Evolutionary conservation across 306 rosid species (phyloP), one percentile per base, ranked within the genome.

Genomic region (Fagus sylvatica): DNA sequence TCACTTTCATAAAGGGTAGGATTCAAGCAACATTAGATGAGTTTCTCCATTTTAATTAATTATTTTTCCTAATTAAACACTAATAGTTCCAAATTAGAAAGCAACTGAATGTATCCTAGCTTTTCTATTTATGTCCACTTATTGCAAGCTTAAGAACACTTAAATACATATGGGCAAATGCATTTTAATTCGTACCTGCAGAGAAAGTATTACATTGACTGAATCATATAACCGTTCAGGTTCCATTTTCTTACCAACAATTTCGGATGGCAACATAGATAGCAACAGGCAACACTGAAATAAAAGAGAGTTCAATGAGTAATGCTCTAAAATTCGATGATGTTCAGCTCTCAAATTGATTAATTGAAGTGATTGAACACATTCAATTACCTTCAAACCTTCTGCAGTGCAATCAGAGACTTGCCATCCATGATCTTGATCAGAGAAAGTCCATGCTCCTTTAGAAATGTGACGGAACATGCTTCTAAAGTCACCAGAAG

Each of bases 171-270:
- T 19, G 49, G 5, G 16, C 51, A n/a, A 48, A 10, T 69, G 78
- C 28, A 16, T 56, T 7, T 10, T 3, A 17, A 33, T 53, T 32
- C 78, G 87, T 16, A 72, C 95, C 85, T 90, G 98, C 39, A 93
- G 87, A 0, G 97, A 88, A 42, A 93, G 60, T 4, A 93, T 9
- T 34, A 93, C n/a, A 64, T 93, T 93, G 15, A 93, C 95, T 0
- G 97, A 76, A 73, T 93, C 97, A 62, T 51, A 84, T 48, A 93
- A 42, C 42, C 87, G 54, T 72, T 87, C 86, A 5, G 89, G 80
- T 78, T 84, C 86, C 89, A 88, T 85, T 75, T 87, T 90, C 57
- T 88, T 93, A 3, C 97, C 98, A 42, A 91, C 93, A 68, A 88
- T 76, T 13, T 89, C 88, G 0, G 87, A 75, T 6, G 95, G 87